Evolutionary conservation across 306 rosid species (phyloP), one percentile per base, ranked within the genome.

Genomic region (Acmispon strigosus): DNA sequence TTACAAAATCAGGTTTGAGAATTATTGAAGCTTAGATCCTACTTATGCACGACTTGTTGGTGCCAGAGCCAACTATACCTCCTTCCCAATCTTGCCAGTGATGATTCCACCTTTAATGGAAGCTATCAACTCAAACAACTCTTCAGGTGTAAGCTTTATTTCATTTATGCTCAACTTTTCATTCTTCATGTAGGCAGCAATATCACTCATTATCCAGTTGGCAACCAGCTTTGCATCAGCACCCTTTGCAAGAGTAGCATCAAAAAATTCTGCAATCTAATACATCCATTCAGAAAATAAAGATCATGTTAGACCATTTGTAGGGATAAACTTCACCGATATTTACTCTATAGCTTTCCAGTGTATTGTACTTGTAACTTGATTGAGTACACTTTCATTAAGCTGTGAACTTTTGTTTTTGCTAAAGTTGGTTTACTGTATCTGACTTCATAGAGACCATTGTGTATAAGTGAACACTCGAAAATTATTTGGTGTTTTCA

Each of bases 131-230:
- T 90, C 90, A 36, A 84, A 84, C 76, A 94, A 82, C 80, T 90
- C 97, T 70, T 84, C 82, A 17, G 96, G 88, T 41, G 84, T 83
- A 79, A 94, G 96, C 72, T 83, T 90, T 69, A 90, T 81, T 80
- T 90, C 96, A 65, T 75, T 84, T 69, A 89, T 79, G 58, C 88
- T 78, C 74, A 94, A 76, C 86, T 94, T 89, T 62, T 94, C 97
- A 79, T 87, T 88, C 82, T 94, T 94, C 95, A 90, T 75, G 78
- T 83, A 89, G 27, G 96, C 95, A 52, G 97, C 92, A 76, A 94
- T 82, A 72, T 94, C 98, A 47, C 96, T 83, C 97, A 90, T 94
- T 78, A 94, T 87, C 97, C 98, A 94, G 79, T 94, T 90, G 82
- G 96, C 87, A 55, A 88, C 96, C 43, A 91, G 80, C 87, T 94